These are phyloP conservation scores for Lachnellula occidentalis DNA, from an alignment of 2,329 filamentous ascomycete species.

Conservation along the genomic window DNA sequence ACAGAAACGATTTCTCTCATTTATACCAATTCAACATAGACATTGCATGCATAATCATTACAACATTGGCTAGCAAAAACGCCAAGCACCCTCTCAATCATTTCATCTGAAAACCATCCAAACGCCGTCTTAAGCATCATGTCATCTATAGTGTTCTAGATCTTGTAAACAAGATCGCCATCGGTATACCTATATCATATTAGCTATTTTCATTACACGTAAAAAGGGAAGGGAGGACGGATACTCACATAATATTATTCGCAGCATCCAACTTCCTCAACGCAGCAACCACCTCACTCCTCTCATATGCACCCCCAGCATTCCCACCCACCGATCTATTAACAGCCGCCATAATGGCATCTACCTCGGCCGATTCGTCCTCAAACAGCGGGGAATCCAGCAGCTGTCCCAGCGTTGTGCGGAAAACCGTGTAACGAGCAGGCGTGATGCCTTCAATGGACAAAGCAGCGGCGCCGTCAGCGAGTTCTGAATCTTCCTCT, in stretches of 20 bases:
- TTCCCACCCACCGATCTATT: slow-evolving; percentile 60
- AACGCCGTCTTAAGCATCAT: neutral
- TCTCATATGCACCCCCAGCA: slow-evolving; percentile 57
- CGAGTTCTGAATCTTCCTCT: slow-evolving; percentile 25
- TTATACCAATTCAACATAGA: neutral
- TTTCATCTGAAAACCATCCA: neutral
- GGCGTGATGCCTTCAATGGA: slow-evolving; percentile 35
- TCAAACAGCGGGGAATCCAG: slow-evolving; percentile 79
- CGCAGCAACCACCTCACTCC: slow-evolving; percentile 69
- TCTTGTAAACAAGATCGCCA: slow-evolving; percentile 65
- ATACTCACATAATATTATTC: slow-evolving; percentile 87
- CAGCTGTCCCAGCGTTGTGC: slow-evolving; percentile 73
- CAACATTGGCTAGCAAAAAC: slow-evolving; percentile 1
- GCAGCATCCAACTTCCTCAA: slow-evolving; percentile 72
- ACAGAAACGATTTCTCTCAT: neutral
- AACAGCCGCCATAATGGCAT: slow-evolving; percentile 69
- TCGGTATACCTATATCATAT: slow-evolving; percentile 44
- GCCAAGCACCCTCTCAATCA: slow-evolving; percentile 1
- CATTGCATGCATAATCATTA: neutral
- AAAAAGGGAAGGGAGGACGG: neutral
- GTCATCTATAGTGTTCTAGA: slow-evolving; percentile 39
- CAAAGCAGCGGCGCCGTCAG: slow-evolving; percentile 24
- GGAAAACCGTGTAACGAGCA: slow-evolving; percentile 68
- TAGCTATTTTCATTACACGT: neutral
- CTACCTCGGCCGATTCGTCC: slow-evolving; percentile 75